Conservation (phyloP, 495 filamentous ascomycete species). For the Platismatia glauca region DNA sequence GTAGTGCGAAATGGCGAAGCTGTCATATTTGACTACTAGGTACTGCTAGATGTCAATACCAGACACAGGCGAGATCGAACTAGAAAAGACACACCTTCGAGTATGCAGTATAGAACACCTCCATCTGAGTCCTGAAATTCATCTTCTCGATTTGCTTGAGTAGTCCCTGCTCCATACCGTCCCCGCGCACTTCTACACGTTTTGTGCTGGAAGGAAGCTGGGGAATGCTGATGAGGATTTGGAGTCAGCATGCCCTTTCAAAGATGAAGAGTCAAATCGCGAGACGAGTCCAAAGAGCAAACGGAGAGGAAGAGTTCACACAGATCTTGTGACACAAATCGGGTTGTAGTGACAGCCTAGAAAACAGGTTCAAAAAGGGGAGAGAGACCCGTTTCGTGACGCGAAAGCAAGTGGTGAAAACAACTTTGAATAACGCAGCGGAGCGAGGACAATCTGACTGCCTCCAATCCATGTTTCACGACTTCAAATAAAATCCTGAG, state of each 20-base stretch:
- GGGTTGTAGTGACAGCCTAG: neutral
- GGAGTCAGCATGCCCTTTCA: neutral
- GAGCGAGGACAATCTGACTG: neutral
- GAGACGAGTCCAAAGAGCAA: neutral
- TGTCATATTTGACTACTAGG: conserved; percentile 31
- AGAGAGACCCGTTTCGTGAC: neutral
- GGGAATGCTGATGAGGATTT: neutral
- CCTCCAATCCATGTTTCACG: neutral
- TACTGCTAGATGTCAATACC: conserved; percentile 23
- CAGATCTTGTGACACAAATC: neutral
- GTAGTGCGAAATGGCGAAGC: conserved; percentile 28
- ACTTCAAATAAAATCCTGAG: neutral
- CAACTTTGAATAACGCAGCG: neutral
- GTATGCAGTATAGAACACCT: conserved; percentile 40
- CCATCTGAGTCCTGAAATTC: conserved; percentile 35
- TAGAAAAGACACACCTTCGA: conserved; percentile 35
- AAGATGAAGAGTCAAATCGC: neutral
- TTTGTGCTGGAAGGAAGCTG: conserved; percentile 17
- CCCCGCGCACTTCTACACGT: conserved; percentile 23
- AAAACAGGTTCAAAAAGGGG: neutral
- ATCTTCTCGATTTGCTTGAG: conserved; percentile 33
- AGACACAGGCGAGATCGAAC: neutral
- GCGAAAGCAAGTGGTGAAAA: neutral
- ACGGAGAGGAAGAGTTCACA: neutral
- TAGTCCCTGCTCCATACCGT: conserved; percentile 34